These are phyloP conservation scores for Ilyonectria robusta DNA, from an alignment of 2,329 filamentous ascomycete genomes.

Conservation along the genomic window DNA sequence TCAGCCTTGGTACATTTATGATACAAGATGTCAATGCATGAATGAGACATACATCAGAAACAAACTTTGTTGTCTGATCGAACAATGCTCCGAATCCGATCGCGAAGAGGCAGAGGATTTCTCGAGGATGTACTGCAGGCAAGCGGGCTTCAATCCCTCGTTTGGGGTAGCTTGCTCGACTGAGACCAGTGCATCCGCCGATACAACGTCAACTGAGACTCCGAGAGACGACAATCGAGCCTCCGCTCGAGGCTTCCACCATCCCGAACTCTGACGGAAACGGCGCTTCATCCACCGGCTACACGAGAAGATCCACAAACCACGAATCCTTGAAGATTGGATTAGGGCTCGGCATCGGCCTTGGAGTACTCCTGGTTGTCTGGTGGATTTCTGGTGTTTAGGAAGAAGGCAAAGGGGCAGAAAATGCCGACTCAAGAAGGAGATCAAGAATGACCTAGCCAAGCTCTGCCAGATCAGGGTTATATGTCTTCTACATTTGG, in stretches of 20 bases:
- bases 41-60: neutral
- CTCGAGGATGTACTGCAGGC: neutral
- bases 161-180: neutral
- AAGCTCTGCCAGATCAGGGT: too few relatives aligned
- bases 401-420: neutral
- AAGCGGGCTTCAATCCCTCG: neutral
- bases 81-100: neutral
- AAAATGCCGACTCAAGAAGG: neutral
- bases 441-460: neutral
- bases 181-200: neutral
- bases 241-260: neutral
- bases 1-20: neutral
- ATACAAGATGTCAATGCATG: neutral
- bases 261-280: neutral
- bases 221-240: neutral
- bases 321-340: neutral
- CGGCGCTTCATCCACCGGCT: neutral
- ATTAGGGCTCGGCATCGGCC: neutral
- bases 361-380: neutral
- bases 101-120: neutral
- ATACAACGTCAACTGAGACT: neutral
- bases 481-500: too few relatives aligned
- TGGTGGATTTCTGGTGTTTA: neutral
- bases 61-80: neutral
- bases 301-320: neutral